Conservation (phyloP, 2,329 filamentous ascomycete species). For the Fusarium sulawesiense region DNA sequence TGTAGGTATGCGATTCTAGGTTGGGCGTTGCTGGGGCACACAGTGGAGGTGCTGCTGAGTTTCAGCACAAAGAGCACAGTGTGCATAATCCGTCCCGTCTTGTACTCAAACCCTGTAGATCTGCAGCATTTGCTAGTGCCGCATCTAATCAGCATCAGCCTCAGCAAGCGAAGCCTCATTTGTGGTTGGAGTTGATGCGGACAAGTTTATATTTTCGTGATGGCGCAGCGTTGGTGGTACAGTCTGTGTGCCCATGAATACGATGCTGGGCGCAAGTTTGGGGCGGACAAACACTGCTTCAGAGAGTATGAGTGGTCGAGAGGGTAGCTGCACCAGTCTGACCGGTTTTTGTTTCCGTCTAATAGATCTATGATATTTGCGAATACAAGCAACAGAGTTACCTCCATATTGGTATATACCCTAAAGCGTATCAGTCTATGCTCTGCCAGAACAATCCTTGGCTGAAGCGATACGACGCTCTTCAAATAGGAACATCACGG, state of each 20-base stretch:
- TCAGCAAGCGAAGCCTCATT: constrained; percentile 19
- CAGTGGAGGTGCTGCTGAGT: constrained; percentile 10
- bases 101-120: not conserved
- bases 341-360: constrained; percentile 12
- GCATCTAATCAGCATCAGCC: constrained; percentile 10
- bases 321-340: constrained; percentile 8
- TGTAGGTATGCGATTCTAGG: not conserved
- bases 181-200: constrained; percentile 12
- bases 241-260: constrained; percentile 32
- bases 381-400: not conserved
- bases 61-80: constrained; percentile 20
- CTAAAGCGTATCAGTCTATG: not conserved
- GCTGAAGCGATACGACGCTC: not conserved
- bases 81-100: constrained; percentile 3
- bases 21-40: constrained; percentile 28
- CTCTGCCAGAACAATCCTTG: not conserved
- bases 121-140: constrained; percentile 5
- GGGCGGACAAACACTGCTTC: constrained; percentile 12
- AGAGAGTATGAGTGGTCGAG: constrained; percentile 18
- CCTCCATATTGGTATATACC: not conserved
- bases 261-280: constrained; percentile 38
- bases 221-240: constrained; percentile 33
- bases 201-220: constrained; percentile 20
- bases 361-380: not conserved
- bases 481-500: not conserved